phyloP scores from a whole-genome alignment of 2,329 filamentous ascomycete species.

The Fusarium buxicola region DNA sequence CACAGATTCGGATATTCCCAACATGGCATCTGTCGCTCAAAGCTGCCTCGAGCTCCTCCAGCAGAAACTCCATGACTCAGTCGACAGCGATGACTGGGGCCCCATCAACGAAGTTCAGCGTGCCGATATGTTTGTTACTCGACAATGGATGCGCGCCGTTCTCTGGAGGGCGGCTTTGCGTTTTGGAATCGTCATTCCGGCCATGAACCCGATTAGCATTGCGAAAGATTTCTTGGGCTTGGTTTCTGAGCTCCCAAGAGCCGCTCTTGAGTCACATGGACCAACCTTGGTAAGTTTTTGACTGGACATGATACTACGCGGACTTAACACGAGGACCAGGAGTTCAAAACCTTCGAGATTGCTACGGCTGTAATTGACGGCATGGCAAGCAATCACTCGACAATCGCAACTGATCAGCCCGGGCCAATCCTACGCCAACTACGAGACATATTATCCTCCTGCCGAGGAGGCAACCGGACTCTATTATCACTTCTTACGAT shows the following conservation, averaged over 20 bases:
- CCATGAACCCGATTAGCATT: constrained; percentile 56
- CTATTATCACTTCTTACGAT: constrained; percentile 52
- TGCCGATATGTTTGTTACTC: constrained; percentile 61
- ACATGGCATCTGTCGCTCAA: constrained; percentile 46
- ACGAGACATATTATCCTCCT: constrained; percentile 55
- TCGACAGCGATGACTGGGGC: constrained; percentile 51
- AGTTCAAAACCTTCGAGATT: constrained; percentile 61
- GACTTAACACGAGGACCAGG: constrained; percentile 33
- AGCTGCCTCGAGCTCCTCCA: constrained; percentile 56
- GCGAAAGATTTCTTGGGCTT: constrained; percentile 59
- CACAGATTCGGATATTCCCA: constrained; percentile 49
- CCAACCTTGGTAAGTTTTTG: constrained; percentile 53
- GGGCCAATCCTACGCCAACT: constrained; percentile 53
- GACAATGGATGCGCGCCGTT: constrained; percentile 63
- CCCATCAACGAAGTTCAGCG: constrained; percentile 60
- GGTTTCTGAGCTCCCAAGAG: constrained; percentile 56
- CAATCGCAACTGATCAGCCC: constrained; percentile 41
- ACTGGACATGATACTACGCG: accelerated
- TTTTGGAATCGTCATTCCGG: constrained; percentile 47
- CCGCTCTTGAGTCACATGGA: constrained; percentile 62
- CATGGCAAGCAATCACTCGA: constrained; percentile 46
- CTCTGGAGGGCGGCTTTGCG: constrained; percentile 57
- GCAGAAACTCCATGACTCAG: constrained; percentile 55
- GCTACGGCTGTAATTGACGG: constrained; percentile 58
- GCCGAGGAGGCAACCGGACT: constrained; percentile 56